Conservation (phyloP, 2,329 filamentous ascomycete genomes). For the Colletotrichum somersetense region DNA sequence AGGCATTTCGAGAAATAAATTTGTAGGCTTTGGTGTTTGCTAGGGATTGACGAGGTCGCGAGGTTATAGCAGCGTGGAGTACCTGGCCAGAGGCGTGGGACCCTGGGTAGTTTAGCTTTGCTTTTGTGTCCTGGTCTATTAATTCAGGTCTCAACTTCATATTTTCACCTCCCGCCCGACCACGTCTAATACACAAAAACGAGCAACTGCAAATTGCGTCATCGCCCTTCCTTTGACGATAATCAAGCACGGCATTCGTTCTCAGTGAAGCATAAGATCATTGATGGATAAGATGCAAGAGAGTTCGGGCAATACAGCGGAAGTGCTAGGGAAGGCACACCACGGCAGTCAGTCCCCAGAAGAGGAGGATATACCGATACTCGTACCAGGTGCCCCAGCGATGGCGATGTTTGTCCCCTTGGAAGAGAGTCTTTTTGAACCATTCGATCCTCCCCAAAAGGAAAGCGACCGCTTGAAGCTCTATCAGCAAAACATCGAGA, state of each 20-base stretch:
- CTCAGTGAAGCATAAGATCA: neutral
- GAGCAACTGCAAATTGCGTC: neutral
- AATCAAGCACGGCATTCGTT: neutral
- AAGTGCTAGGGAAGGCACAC: neutral
- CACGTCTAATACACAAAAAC: neutral
- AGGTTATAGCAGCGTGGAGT: neutral
- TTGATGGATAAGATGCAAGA: slow-evolving; percentile 5
- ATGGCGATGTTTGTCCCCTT: slow-evolving; percentile 52
- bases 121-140: no score
- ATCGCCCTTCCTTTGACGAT: neutral
- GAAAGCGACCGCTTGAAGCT: slow-evolving; percentile 48
- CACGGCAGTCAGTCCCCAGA: neutral
- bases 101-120: neutral
- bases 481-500: slow-evolving; percentile 49
- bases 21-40: neutral
- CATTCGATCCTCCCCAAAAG: slow-evolving; percentile 45
- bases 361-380: slow-evolving; percentile 44
- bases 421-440: slow-evolving; percentile 48
- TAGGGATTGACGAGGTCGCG: neutral
- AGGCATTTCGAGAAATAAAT: neutral
- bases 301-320: neutral
- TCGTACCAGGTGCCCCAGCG: slow-evolving; percentile 40
- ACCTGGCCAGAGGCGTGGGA: neutral
- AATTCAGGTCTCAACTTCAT: slow-evolving; percentile 5
- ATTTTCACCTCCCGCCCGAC: neutral